These are phyloP conservation scores for Ascochyta viciae-villosae DNA, from an alignment of 2,329 filamentous ascomycete species.

Conservation along the genomic window DNA sequence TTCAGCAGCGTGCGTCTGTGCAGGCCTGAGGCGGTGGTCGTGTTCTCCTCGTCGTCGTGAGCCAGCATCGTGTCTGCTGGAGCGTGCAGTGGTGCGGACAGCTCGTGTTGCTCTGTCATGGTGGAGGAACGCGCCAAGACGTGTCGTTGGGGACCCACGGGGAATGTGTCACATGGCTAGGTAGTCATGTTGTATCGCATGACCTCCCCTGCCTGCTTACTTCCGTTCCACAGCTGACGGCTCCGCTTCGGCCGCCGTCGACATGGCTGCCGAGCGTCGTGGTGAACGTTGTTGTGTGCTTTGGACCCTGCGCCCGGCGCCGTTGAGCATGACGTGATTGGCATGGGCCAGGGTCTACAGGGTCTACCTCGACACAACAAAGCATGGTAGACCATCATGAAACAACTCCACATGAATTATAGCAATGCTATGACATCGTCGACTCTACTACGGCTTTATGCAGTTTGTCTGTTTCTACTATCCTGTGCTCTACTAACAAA, in stretches of 20 bases:
- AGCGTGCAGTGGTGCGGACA: not conserved
- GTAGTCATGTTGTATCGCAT: not conserved
- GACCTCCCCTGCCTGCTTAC: slow-evolving; percentile 3
- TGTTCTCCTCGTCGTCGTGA: slow-evolving; percentile 6
- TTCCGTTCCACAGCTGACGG: too few species aligned
- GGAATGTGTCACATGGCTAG: slow-evolving; percentile 5
- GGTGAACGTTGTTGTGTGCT: not conserved
- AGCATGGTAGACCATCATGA: too few species aligned
- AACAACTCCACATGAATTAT: too few species aligned
- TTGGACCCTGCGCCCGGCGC: slow-evolving; percentile 11
- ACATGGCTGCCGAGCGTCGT: not conserved
- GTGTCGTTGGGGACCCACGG: not conserved
- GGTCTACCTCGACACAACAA: too few species aligned
- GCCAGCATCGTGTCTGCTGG: slow-evolving; percentile 10
- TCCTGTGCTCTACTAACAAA: too few species aligned
- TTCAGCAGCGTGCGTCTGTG: slow-evolving; percentile 54
- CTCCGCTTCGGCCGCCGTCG: not conserved
- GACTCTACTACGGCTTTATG: too few species aligned
- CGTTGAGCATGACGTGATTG: too few species aligned
- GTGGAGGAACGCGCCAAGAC: slow-evolving; percentile 2
- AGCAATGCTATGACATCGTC: too few species aligned
- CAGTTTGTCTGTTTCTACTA: too few species aligned
- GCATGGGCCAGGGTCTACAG: too few species aligned
- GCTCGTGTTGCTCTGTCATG: slow-evolving; percentile 13
- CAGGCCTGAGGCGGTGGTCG: slow-evolving; percentile 19